Base-by-base conservation (phyloP, 352 stramenopile species). In the Phytophthora citrophthora region DNA sequence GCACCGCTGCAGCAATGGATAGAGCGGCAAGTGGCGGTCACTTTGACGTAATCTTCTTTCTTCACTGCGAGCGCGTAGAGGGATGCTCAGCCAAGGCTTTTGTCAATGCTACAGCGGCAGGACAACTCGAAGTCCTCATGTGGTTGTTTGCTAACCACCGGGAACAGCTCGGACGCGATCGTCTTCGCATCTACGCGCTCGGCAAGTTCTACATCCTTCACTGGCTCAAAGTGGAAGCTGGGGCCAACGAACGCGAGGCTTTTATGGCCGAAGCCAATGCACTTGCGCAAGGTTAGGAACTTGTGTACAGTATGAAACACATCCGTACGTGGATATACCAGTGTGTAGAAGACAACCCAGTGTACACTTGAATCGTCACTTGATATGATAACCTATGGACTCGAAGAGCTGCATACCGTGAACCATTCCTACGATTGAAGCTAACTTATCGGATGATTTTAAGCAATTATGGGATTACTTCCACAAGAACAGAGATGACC, bases 131-230 rank as follows among this genome's bases (percentile, higher is more conserved):
- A 26, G 49, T 77, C n/a, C 56, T 77, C 31, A 67, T 64, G 43
- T 66, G 50, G 43, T 61, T 83, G n/a, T 74, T 74, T 38, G 34
- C 50, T 23, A 60, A 74, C 45, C 38, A 68, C 12, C 18, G 54
- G 8, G 50, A 63, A 13, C 49, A 64, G 11, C 64, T 74, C n/a
- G 66, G 66, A 20, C 61, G 66, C 27, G 66, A 74, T 16, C 66
- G 66, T 15, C 61, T 74, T 48, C 66, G 66, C 1, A 64, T 74
- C 27, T 74, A 71, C 54, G 61, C 66, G 31, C 54, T 70, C 15
- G 66, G 66, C 39, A 74, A 74, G 32, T 74, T 74, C 20, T 74
- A 74, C 50, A 52, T 74, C 8, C 54, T 68, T 16, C 57, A 74
- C 23, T 74, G 66, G 66, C 61, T 74, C 26, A 74, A 74, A 13